These are phyloP conservation scores for Moniliella sp. DNA, from an alignment of 1,284 basidiomycete genomes.

Conservation along the genomic window DNA sequence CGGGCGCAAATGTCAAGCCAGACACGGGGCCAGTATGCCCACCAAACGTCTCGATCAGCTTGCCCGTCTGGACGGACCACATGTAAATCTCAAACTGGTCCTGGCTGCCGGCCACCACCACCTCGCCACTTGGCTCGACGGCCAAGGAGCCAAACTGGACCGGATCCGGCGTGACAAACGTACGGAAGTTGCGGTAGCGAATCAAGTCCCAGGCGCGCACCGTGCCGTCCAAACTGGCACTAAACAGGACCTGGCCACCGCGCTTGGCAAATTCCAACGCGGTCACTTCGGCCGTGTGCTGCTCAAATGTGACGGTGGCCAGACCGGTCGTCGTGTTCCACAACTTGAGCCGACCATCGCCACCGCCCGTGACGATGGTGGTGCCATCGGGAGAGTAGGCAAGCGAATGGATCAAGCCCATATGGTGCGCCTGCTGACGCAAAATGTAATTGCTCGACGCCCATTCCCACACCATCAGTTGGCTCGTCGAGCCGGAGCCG, in stretches of 20 bases:
- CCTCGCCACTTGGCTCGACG: conserved; percentile 85
- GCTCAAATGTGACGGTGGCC: conserved; percentile 89
- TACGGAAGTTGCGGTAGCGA: conserved; percentile 92
- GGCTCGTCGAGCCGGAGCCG: conserved; percentile 75
- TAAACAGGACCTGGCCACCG: conserved; percentile 77
- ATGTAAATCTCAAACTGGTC: conserved; percentile 90
- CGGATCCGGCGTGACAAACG: conserved; percentile 82
- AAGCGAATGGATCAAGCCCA: conserved; percentile 91
- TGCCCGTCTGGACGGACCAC: conserved; percentile 96
- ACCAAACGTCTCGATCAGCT: conserved; percentile 71
- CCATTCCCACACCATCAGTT: conserved; percentile 98
- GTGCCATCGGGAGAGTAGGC: conserved; percentile 72
- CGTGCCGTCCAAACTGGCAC: conserved; percentile 85
- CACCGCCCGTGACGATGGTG: conserved; percentile 82
- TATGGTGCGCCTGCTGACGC: conserved; percentile 95
- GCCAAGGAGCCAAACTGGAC: conserved; percentile 89
- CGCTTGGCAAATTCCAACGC: conserved; percentile 69
- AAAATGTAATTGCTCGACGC: conserved; percentile 89
- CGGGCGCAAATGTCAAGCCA: conserved; percentile 66
- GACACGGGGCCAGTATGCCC: conserved; percentile 85
- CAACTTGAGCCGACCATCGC: conserved; percentile 94
- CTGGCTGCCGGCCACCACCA: conserved; percentile 77
- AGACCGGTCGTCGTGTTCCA: conserved; percentile 89
- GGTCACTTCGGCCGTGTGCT: conserved; percentile 70
- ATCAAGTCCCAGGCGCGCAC: conserved; percentile 88